Evolutionary conservation across 495 filamentous ascomycete genomes (phyloP).

Genomic region (Pyrenula aspistea): DNA sequence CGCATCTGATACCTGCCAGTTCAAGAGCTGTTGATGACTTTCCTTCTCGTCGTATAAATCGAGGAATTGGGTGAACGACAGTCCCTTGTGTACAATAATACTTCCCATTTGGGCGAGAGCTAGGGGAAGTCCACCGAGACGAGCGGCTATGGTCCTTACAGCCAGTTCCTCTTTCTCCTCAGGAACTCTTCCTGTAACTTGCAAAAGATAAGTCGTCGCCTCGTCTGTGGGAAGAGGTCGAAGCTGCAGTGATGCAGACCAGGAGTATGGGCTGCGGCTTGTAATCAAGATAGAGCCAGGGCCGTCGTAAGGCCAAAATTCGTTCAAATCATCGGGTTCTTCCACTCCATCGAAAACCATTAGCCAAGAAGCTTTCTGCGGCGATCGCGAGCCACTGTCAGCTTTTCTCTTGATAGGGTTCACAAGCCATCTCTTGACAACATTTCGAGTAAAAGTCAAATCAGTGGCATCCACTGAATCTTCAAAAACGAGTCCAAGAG

Average conservation of each 20-base stretch:
- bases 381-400: not conserved
- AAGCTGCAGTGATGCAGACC: slow-evolving; percentile 7
- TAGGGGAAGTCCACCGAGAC: slow-evolving; percentile 23
- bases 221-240: slow-evolving; percentile 9
- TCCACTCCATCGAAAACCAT: slow-evolving; percentile 29
- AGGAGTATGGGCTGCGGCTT: slow-evolving; percentile 17
- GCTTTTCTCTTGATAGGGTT: slow-evolving; percentile 3
- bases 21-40: slow-evolving; percentile 11
- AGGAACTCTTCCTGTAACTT: not conserved
- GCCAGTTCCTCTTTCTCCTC: slow-evolving; percentile 4
- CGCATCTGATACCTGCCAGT: slow-evolving; percentile 3
- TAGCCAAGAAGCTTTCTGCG: slow-evolving; percentile 20
- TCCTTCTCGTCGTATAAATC: slow-evolving; percentile 14
- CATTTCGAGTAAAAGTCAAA: slow-evolving; percentile 7
- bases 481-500: slow-evolving; percentile 6
- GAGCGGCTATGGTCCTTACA: slow-evolving; percentile 5
- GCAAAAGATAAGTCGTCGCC: slow-evolving; percentile 2
- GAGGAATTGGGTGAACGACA: slow-evolving; percentile 16
- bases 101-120: slow-evolving; percentile 30
- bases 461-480: slow-evolving; percentile 7
- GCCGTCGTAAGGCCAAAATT: slow-evolving; percentile 20
- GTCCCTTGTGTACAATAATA: slow-evolving; percentile 18
- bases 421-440: slow-evolving; percentile 8
- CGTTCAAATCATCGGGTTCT: slow-evolving; percentile 16
- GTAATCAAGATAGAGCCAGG: slow-evolving; percentile 25